A percentile compares a stretch with the other conserved stretches of the same genome.
Evolutionary conservation across 2,329 filamentous ascomycete genomes (phyloP).

Genomic region (Exophiala aquamarina): DNA sequence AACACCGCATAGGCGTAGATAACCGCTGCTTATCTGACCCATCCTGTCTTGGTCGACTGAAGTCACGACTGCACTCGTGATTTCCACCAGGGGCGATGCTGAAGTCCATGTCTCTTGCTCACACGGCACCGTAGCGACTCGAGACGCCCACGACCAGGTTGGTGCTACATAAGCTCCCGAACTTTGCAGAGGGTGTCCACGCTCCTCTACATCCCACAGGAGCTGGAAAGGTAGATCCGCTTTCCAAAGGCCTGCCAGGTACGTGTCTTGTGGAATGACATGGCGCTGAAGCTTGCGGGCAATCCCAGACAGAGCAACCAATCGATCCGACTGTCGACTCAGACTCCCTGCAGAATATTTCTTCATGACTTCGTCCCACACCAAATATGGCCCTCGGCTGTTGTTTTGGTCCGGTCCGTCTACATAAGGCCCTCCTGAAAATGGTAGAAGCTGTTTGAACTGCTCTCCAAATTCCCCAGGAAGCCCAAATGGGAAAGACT

Average conservation of each 20-base stretch:
- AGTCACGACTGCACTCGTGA: no score
- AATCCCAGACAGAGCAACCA: conserved; percentile 13
- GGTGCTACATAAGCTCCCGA: conserved; percentile 1
- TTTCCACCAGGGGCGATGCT: neutral
- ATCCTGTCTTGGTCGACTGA: no score
- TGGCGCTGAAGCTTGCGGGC: conserved; percentile 4
- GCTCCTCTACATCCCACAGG: conserved; percentile 12
- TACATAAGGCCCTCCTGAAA: neutral
- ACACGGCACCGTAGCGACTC: conserved; percentile 1
- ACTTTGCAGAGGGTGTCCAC: neutral
- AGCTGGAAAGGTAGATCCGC: conserved; percentile 10
- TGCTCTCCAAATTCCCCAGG: neutral
- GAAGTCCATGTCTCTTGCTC: neutral
- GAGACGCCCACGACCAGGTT: conserved; percentile 11
- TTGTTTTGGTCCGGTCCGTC: neutral
- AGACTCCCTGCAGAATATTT: conserved; percentile 11
- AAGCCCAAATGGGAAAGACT: conserved; percentile 10
- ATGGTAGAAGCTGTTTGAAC: conserved; percentile 6
- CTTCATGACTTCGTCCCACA: conserved; percentile 5
- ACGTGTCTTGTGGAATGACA: conserved; percentile 3
- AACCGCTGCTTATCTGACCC: no score
- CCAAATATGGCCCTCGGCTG: neutral
- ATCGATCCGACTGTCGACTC: conserved; percentile 6
- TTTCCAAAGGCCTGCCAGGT: conserved; percentile 19
- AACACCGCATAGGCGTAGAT: no score